Evolutionary conservation across 2,329 filamentous ascomycete species (phyloP), one percentile per base, ranked within the genome.

Genomic region (Phialophora expanda): DNA sequence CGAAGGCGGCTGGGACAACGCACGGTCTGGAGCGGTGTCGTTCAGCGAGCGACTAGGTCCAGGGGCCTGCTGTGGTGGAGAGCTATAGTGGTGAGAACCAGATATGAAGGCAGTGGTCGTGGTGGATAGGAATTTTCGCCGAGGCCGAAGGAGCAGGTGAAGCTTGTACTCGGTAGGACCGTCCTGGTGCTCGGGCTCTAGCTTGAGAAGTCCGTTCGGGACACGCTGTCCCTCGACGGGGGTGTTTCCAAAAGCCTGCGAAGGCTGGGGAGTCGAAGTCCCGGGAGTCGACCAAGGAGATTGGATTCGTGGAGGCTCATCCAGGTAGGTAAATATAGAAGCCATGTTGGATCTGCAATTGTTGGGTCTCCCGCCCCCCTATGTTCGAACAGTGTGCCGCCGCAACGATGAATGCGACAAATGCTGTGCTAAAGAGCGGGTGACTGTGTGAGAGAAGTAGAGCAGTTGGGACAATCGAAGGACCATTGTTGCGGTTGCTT

Each of bases 141-240:
- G 86, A 17, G 90, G 89, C 41, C 93, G 88, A 59, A 97, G 81
- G 6, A 98, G 84, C 5, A 99, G 82, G 78, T 98, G 95, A 51
- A 99, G 81, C 78, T 99, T 99, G 80, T 99, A 99, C 79, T 99
- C 95, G 0, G 92, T 96, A 20, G 95, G 93, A 0, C 95, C 95
- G 69, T 96, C 90, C 75, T 98, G 93, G 5, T 94, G 94, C 77
- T 99, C 95, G 12, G 94, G 89, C 69, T 93, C 89, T 17, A 99
- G 81, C 74, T 89, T 92, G 53, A 88, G 90, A 54, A 95, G 86
- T 1, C 85, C 86, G 75, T 78, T 72, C 65, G 78, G 71, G 66
- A 78, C 76, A 61, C 75, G 78, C 57, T 75, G 78, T 62, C 76
- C 77, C 30, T 79, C 70, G 48, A 82, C 81, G 46, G 74, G 69